Evolutionary conservation across 176 grass and related monocot genomes (phyloP).

Genomic region (Carex parvula): DNA sequence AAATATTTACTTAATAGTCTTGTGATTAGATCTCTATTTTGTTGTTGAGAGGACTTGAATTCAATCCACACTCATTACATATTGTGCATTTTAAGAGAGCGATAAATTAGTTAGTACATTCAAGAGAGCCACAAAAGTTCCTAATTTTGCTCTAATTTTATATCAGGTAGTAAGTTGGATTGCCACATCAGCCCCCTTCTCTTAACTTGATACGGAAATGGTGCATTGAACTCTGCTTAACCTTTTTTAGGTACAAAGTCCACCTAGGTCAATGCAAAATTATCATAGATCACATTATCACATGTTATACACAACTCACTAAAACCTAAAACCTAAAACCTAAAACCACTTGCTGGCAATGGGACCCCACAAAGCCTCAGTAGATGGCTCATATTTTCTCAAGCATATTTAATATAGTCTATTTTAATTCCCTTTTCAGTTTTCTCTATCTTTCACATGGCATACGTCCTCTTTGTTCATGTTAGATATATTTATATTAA

Average conservation of each 20-base stretch:
- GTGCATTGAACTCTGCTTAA: background rate
- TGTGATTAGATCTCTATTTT: too few relatives aligned
- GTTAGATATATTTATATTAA: background rate
- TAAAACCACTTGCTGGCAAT: background rate
- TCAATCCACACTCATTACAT: too few relatives aligned
- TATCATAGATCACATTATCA: background rate
- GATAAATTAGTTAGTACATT: too few relatives aligned
- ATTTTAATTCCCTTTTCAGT: background rate
- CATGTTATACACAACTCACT: background rate
- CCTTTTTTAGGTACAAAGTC: background rate
- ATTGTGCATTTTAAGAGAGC: too few relatives aligned
- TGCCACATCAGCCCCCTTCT: too few relatives aligned
- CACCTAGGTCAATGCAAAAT: background rate
- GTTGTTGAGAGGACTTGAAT: too few relatives aligned
- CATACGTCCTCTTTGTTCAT: background rate
- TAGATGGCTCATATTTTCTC: background rate
- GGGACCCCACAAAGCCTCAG: background rate
- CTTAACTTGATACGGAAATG: background rate
- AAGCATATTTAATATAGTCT: background rate
- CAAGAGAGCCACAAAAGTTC: too few relatives aligned
- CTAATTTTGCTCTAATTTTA: too few relatives aligned
- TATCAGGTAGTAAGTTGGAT: too few relatives aligned
- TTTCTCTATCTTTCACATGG: background rate
- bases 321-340: background rate
- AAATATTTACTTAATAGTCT: too few relatives aligned